phyloP scores from a whole-genome alignment of 2,329 filamentous ascomycete species.

The Simplicillium sp. region DNA sequence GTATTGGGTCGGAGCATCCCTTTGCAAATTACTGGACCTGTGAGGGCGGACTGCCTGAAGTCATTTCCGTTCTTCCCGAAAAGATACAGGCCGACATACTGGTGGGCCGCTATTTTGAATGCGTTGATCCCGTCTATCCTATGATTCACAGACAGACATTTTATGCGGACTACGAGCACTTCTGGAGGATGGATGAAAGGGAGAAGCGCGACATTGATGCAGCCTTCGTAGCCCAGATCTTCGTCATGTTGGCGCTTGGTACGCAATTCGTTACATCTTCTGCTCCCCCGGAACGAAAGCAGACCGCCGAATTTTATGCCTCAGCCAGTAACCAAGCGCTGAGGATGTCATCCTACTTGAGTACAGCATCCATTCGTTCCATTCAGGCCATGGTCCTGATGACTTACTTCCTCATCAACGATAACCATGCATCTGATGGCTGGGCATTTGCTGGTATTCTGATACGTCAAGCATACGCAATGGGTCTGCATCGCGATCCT shows the following conservation, averaged over 20 bases:
- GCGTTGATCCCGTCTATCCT: slow-evolving; percentile 71
- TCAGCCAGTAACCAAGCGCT: slow-evolving; percentile 72
- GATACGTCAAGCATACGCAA: slow-evolving; percentile 69
- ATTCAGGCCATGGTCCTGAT: slow-evolving; percentile 75
- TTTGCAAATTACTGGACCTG: slow-evolving; percentile 84
- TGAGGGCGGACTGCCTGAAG: slow-evolving; percentile 63
- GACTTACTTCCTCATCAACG: slow-evolving; percentile 76
- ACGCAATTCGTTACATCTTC: slow-evolving; percentile 63
- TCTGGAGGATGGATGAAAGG: slow-evolving; percentile 53
- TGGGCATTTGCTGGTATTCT: slow-evolving; percentile 75
- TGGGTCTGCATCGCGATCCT: slow-evolving; percentile 72
- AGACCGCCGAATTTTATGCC: slow-evolving; percentile 73
- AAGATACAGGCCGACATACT: slow-evolving; percentile 69
- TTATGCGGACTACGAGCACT: slow-evolving; percentile 69
- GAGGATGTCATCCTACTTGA: slow-evolving; percentile 67
- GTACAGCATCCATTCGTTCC: slow-evolving; percentile 61
- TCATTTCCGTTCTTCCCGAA: slow-evolving; percentile 64
- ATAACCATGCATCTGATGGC: slow-evolving; percentile 74
- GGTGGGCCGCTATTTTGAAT: slow-evolving; percentile 54
- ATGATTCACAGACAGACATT: slow-evolving; percentile 70
- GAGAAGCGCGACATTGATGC: slow-evolving; percentile 57
- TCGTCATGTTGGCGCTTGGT: slow-evolving; percentile 68
- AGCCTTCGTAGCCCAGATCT: slow-evolving; percentile 62
- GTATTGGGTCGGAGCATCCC: slow-evolving; percentile 69
- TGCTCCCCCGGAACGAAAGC: slow-evolving; percentile 53